Conservation (phyloP, 2,329 filamentous ascomycete species). For the Fusarium cyanostomum region DNA sequence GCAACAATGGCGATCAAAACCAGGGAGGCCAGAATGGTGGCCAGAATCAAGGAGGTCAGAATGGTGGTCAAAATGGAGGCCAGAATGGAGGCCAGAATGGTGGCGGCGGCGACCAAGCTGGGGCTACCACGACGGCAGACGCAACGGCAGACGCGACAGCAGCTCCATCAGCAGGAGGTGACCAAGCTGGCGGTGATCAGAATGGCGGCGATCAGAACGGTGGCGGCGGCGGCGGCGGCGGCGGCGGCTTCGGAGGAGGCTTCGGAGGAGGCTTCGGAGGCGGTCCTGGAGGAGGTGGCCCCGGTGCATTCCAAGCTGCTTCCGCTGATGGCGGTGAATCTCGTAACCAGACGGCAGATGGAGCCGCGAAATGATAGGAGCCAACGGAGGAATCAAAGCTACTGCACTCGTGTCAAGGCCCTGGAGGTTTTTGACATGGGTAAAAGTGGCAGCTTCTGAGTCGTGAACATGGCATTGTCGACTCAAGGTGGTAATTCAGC, state of each 20-base stretch:
- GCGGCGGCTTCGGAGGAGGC: slow-evolving; percentile 3
- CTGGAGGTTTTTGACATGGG: slow-evolving; percentile 61
- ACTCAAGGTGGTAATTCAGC: slow-evolving; percentile 54
- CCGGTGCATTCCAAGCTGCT: slow-evolving; percentile 29
- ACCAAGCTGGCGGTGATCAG: slow-evolving; percentile 11
- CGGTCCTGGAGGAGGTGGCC: slow-evolving; percentile 4
- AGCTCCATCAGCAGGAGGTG: not conserved
- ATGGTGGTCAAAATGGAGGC: slow-evolving; percentile 7
- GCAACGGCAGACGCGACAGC: not conserved
- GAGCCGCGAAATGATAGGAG: slow-evolving; percentile 28
- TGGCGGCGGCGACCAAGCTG: slow-evolving; percentile 4
- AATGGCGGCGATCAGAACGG: slow-evolving; percentile 6
- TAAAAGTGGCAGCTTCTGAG: slow-evolving; percentile 61
- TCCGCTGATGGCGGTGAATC: slow-evolving; percentile 17
- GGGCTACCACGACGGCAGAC: slow-evolving; percentile 11
- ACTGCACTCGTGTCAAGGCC: slow-evolving; percentile 59
- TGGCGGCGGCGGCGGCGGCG: slow-evolving; percentile 7
- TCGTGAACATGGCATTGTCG: slow-evolving; percentile 49
- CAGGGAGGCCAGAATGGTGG: slow-evolving; percentile 10
- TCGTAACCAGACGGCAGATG: slow-evolving; percentile 23
- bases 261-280: not conserved
- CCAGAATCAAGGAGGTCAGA: slow-evolving; percentile 14
- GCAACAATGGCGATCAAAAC: slow-evolving; percentile 31
- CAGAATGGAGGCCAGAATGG: slow-evolving; percentile 20
- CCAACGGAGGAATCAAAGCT: slow-evolving; percentile 43